Evolutionary conservation across 2,329 filamentous ascomycete genomes (phyloP).

Genomic region (Aureobasidium pullulans): DNA sequence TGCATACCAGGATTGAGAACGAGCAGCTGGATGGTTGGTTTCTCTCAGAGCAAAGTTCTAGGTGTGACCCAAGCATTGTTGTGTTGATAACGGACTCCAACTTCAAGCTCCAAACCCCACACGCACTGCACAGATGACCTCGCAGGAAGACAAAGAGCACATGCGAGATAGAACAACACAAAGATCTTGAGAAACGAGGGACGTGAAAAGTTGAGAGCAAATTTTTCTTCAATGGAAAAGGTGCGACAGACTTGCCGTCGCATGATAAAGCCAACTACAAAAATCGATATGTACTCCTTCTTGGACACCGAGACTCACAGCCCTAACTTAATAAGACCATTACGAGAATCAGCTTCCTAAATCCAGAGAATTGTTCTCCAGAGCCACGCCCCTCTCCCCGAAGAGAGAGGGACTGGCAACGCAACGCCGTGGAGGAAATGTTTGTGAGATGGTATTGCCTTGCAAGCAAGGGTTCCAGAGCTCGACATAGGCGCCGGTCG

Average conservation of each 20-base stretch:
- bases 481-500: constrained; percentile 52
- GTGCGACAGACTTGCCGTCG: neutral
- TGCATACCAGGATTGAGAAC: too few relatives aligned
- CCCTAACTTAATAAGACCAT: constrained; percentile 63
- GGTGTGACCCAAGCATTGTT: too few relatives aligned
- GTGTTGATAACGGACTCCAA: too few relatives aligned
- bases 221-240: neutral
- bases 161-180: too few relatives aligned
- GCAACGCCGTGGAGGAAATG: constrained; percentile 48
- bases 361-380: constrained; percentile 51
- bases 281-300: constrained; percentile 51
- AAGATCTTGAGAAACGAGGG: too few relatives aligned
- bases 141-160: too few relatives aligned
- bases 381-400: constrained; percentile 48
- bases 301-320: constrained; percentile 66
- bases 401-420: constrained; percentile 56
- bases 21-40: too few relatives aligned
- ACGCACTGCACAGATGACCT: too few relatives aligned
- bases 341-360: constrained; percentile 67
- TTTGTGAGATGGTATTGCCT: constrained; percentile 16
- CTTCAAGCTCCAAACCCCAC: too few relatives aligned
- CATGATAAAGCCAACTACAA: neutral
- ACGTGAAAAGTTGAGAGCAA: too few relatives aligned
- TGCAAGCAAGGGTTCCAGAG: constrained; percentile 23
- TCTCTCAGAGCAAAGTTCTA: too few relatives aligned